Evolutionary conservation across 2,329 filamentous ascomycete genomes (phyloP), one percentile per base, ranked within the genome.

Genomic region (Ambrosiella beaveri): DNA sequence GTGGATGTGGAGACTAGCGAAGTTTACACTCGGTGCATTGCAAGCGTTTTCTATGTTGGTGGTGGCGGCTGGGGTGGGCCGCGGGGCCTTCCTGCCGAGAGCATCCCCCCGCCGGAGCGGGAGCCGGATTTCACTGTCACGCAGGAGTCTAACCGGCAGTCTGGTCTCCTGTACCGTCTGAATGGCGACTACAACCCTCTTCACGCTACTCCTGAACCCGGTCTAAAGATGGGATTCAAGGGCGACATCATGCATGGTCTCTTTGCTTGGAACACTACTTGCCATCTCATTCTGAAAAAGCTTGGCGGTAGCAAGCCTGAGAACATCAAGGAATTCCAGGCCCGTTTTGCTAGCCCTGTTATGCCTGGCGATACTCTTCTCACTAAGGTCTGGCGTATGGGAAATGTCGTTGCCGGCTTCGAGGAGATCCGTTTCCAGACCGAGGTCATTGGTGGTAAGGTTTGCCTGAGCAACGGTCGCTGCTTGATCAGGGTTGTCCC

Each of bases 181-280:
- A 95, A 95, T 65, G 89, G 89, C 63, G 90, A 95, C 73, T 95
- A 95, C 72, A 95, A 95, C 74, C 90, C 89, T 36, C 81, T 95
- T 40, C 89, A 95, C 68, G 88, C 88, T 6, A 86, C 86, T 15
- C 88, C 88, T 11, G 86, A 88, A 71, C 87, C 88, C 0, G 88
- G 88, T 61, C 72, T 80, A 70, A 85, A 88, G 73, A 95, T 95
- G 87, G 89, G 90, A 61, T 95, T 95, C 64, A 87, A 88, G 36
- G 89, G 89, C 39, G 75, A 81, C 64, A 95, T 95, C 69, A 86
- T 95, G 68, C 89, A 95, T 71, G 90, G 90, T 17, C 75, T 95
- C 51, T 95, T 84, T 73, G 87, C 82, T 64, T 95, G 86, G 84
- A 95, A 95, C 73, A 80, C 79, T 59, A 79, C 86, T 1, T 80